Conservation (phyloP, 2,329 filamentous ascomycete genomes). For the Acarospora socialis region DNA sequence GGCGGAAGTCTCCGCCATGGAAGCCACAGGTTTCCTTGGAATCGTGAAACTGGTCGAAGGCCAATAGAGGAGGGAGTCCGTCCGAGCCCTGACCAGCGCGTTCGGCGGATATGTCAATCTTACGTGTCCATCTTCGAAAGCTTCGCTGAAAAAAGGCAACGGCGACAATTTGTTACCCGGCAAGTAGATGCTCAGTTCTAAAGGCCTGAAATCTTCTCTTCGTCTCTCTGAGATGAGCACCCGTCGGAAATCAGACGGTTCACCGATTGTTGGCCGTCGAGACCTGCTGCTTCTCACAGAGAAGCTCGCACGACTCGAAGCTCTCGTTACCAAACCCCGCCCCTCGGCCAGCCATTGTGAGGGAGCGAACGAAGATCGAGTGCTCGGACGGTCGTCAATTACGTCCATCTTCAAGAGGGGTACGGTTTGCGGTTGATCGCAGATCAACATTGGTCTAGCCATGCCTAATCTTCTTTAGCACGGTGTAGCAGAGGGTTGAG, state of each 20-base stretch:
- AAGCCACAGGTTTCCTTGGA: constrained; percentile 10
- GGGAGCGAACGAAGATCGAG: constrained; percentile 21
- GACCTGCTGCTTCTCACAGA: constrained; percentile 22
- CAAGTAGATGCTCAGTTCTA: constrained; percentile 34
- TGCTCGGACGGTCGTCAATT: constrained; percentile 23
- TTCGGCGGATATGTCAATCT: constrained; percentile 7
- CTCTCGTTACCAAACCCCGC: constrained; percentile 23
- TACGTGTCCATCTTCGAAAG: constrained; percentile 3
- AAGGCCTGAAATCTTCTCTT: constrained; percentile 23
- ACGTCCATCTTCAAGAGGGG: constrained; percentile 32
- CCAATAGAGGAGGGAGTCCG: constrained; percentile 9
- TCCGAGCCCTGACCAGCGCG: constrained; percentile 9
- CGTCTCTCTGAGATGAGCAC: constrained; percentile 16
- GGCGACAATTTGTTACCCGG: constrained; percentile 30
- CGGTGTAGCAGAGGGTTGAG: constrained; percentile 1
- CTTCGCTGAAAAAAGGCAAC: constrained; percentile 26
- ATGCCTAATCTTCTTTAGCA: constrained; percentile 3
- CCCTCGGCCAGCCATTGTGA: constrained; percentile 27
- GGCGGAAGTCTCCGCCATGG: constrained; percentile 4
- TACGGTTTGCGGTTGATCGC: constrained; percentile 31
- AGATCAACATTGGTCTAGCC: constrained; percentile 27
- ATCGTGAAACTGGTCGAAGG: constrained; percentile 10
- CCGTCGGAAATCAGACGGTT: constrained; percentile 28
- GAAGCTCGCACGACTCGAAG: constrained; percentile 28
- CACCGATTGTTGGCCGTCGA: constrained; percentile 23